A percentile compares a stretch with the other conserved stretches of the same genome.
Evolutionary conservation across 2,329 filamentous ascomycete species (phyloP).

Genomic region (Pseudopithomyces chartarum): DNA sequence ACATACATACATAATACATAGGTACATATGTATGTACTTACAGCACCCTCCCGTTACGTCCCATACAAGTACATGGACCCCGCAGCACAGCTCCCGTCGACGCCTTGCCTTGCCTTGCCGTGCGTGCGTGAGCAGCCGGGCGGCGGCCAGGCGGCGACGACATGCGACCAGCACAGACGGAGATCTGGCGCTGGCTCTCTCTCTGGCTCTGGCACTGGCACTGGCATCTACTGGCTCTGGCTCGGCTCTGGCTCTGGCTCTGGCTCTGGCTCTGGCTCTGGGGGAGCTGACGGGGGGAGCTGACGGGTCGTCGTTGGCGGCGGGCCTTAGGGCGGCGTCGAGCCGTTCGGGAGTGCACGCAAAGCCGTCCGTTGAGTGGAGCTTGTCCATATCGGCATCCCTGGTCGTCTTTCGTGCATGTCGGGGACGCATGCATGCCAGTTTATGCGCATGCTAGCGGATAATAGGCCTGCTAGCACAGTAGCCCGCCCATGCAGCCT

Average conservation of each 20-base stretch:
- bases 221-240: too few species aligned
- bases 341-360: conserved; percentile 19
- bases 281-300: neutral
- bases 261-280: neutral
- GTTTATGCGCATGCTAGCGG: conserved; percentile 30
- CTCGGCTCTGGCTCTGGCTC: too few species aligned
- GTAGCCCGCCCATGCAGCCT: conserved; percentile 16
- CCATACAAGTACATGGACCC: neutral
- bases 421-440: conserved; percentile 31
- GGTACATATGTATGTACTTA: too few species aligned
- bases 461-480: conserved; percentile 30
- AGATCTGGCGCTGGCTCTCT: too few species aligned
- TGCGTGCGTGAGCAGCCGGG: neutral
- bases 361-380: conserved; percentile 22
- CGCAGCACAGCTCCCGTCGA: conserved; percentile 1
- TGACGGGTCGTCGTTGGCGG: neutral
- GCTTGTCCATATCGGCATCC: conserved; percentile 27
- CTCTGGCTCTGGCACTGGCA: too few species aligned
- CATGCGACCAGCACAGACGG: neutral
- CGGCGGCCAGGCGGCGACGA: too few species aligned
- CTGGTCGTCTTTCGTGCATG: conserved; percentile 36
- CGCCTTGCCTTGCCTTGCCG: too few species aligned
- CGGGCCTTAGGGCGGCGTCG: neutral
- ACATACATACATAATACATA: too few species aligned
- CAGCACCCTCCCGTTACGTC: too few species aligned